Evolutionary conservation across 768 basidiomycete genomes (phyloP).

Genomic region (Boletus sp.): DNA sequence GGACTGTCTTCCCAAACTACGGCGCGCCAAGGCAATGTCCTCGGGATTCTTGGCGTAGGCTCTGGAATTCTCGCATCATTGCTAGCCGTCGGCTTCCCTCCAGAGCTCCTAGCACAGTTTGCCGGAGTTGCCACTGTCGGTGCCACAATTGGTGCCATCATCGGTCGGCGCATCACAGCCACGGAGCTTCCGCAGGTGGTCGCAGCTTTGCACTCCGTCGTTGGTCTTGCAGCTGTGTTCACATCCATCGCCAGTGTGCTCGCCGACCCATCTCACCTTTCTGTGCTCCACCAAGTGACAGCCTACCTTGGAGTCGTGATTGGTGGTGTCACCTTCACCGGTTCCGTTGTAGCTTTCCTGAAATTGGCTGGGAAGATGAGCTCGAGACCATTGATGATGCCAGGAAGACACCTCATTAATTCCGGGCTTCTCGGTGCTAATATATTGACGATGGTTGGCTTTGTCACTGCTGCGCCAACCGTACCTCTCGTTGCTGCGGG

Average conservation of each 20-base stretch:
- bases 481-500: constrained; percentile 75
- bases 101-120: constrained; percentile 73
- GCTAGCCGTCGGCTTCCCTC: constrained; percentile 78
- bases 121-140: constrained; percentile 75
- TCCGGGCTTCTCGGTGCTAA: constrained; percentile 68
- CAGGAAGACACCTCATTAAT: constrained; percentile 78
- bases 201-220: constrained; percentile 81
- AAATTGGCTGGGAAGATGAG: constrained; percentile 83
- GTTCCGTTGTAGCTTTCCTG: constrained; percentile 85
- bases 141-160: constrained; percentile 61
- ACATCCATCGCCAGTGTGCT: constrained; percentile 83
- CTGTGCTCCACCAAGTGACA: constrained; percentile 73
- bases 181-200: constrained; percentile 87
- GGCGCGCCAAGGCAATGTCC: constrained; percentile 81
- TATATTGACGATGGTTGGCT: constrained; percentile 69
- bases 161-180: constrained; percentile 80
- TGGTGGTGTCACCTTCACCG: constrained; percentile 87
- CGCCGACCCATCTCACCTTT: constrained; percentile 62
- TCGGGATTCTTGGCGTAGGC: constrained; percentile 83
- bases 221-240: constrained; percentile 85
- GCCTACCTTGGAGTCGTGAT: constrained; percentile 86
- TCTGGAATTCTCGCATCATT: constrained; percentile 80
- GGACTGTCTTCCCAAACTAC: constrained; percentile 77
- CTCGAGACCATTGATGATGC: constrained; percentile 66
- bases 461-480: constrained; percentile 64